Conservation (phyloP, 768 basidiomycete species). For the Macrolepiota albuminosa region DNA sequence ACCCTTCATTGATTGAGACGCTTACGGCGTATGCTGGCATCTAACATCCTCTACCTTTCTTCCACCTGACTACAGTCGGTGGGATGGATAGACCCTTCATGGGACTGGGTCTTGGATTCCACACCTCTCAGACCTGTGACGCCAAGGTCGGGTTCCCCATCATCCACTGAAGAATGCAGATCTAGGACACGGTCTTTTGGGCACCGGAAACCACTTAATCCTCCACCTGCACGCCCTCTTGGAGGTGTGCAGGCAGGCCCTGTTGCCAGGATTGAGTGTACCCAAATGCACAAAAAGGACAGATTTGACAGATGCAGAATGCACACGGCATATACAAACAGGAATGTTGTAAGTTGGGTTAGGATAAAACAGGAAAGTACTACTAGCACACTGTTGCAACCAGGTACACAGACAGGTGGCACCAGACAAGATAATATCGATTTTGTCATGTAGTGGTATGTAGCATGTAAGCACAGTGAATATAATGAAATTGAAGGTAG, state of each 20-base stretch:
- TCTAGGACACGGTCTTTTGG: neutral
- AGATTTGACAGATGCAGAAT: neutral
- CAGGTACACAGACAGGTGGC: neutral
- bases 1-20: too few species aligned
- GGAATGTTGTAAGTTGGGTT: too few species aligned
- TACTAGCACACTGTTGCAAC: neutral
- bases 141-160: neutral
- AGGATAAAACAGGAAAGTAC: neutral
- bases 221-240: neutral
- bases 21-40: too few species aligned
- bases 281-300: neutral
- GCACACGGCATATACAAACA: neutral
- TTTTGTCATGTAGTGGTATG: neutral
- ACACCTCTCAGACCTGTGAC: neutral
- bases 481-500: neutral
- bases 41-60: too few species aligned
- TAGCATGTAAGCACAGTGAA: neutral
- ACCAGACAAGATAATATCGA: neutral
- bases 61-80: neutral
- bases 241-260: neutral
- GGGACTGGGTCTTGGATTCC: constrained; percentile 3
- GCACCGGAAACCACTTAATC: neutral
- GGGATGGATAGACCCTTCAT: constrained; percentile 9
- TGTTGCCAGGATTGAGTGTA: too few species aligned
- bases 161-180: neutral